Conservation (phyloP, 2,329 filamentous ascomycete species). For the Aureobasidium sp. region DNA sequence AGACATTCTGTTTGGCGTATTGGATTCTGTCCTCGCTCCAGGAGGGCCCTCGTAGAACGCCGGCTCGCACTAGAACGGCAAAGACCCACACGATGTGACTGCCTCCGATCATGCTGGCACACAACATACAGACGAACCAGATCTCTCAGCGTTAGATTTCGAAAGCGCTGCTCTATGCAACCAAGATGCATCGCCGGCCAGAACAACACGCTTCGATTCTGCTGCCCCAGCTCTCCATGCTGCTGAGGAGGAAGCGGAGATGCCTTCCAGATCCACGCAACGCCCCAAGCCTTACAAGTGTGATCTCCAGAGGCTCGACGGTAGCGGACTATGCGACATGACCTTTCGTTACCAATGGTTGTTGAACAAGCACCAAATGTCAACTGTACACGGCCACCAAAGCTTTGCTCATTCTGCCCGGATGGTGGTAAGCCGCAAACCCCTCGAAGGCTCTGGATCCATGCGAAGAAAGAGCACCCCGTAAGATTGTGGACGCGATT, state of each 20-base stretch:
- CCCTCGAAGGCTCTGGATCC: neutral
- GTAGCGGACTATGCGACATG: neutral
- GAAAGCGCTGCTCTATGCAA: too few relatives aligned
- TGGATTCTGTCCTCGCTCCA: slow-evolving; percentile 31
- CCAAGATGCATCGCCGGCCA: neutral
- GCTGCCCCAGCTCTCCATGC: neutral
- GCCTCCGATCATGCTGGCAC: neutral
- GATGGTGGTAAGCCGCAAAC: neutral
- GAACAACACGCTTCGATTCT: neutral
- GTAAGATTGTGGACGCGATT: neutral
- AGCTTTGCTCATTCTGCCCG: neutral
- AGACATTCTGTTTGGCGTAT: slow-evolving; percentile 26
- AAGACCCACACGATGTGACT: neutral
- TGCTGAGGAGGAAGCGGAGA: neutral
- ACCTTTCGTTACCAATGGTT: neutral
- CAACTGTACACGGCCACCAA: neutral
- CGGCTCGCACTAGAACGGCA: neutral
- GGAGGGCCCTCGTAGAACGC: neutral
- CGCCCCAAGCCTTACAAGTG: neutral
- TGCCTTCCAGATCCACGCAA: neutral
- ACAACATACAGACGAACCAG: neutral
- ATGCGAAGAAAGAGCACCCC: neutral
- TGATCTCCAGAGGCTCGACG: neutral
- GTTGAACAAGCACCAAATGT: neutral
- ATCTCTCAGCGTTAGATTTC: too few relatives aligned